Evolutionary conservation across 2,329 filamentous ascomycete species (phyloP), one percentile per base, ranked within the genome.

Genomic region (Colletotrichum plurivorum): DNA sequence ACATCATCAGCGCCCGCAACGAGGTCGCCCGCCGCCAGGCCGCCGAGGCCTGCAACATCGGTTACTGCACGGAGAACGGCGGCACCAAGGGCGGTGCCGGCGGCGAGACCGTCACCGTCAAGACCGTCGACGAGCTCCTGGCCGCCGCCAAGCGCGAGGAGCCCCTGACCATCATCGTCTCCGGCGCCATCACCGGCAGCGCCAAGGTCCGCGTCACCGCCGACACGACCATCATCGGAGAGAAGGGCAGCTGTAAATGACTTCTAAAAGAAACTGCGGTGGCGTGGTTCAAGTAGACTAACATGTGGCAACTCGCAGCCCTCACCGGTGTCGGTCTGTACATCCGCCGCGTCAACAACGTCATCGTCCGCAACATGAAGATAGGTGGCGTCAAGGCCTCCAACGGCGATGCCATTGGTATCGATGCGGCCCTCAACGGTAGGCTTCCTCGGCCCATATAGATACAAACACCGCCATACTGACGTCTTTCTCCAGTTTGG

Each of bases 351-450:
- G 79, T 81, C 18, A 82, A 75, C 69, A 89, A 90, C 72, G 87
- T 90, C 63, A 88, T 90, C 70, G 75, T 90, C 60, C 85, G 84
- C 55, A 89, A 90, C 78, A 75, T 90, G 46, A 85, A 84, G 71
- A 84, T 88, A 2, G 78, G 81, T 7, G 76, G 79, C 9, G 78
- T 81, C 39, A 85, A 85, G 45, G 87, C 87, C 2, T 76, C 79
- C 22, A 83, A 86, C 64, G 88, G 88, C 16, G 88, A 90, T 75
- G 83, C 85, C 46, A 81, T 90, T 61, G 82, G 83, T 1, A 81
- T 89, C 4, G 83, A 88, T 65, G 74, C 75, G 4, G 79, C 82
- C 0, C 81, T 75, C 6, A 86, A 86, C 63, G 41, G 41, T 43
- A 43, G 6, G 12, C 12, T 43, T 16, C 13, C 4, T 2, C 16